Percentiles rank a stretch among this genome's conserved stretches.
These are phyloP conservation scores for Uncinocarpus reesii DNA, from an alignment of 2,329 filamentous ascomycete genomes.

Conservation along the genomic window DNA sequence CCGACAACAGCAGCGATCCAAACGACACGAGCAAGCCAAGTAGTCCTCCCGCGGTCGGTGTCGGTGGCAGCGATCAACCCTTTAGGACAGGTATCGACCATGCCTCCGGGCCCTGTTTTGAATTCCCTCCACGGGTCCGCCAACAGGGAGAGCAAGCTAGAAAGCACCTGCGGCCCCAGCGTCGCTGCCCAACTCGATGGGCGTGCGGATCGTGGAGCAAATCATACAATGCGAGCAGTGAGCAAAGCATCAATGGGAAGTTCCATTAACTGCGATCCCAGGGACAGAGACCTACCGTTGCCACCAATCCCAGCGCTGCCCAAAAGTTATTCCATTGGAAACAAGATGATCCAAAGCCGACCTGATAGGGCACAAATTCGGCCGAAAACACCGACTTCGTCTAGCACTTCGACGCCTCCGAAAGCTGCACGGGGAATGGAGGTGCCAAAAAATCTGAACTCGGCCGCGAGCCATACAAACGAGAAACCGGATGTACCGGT, in stretches of 20 bases:
- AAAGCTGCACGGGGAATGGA: background rate
- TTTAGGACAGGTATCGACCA: background rate
- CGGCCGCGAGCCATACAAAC: background rate
- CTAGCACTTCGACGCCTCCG: background rate
- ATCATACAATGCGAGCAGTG: background rate
- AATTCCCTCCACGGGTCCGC: background rate
- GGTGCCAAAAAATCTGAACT: background rate
- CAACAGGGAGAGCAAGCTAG: background rate
- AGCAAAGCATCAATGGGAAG: background rate
- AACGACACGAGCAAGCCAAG: background rate
- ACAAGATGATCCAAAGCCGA: background rate
- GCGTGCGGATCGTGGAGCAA: background rate
- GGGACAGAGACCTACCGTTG: slow-evolving; percentile 4
- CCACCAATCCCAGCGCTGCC: slow-evolving; percentile 7
- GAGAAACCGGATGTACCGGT: background rate
- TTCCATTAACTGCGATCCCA: background rate
- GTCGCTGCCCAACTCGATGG: background rate
- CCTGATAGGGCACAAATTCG: background rate
- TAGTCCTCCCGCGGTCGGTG: slow-evolving; percentile 1
- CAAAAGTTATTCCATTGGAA: slow-evolving; percentile 11
- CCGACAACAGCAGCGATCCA: background rate
- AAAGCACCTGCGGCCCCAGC: background rate
- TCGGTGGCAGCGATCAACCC: slow-evolving; percentile 2
- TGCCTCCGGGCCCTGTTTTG: background rate
- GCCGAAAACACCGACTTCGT: background rate